phyloP scores from a whole-genome alignment of 352 stramenopile genomes.

The Peronosclerospora sorghi region DNA sequence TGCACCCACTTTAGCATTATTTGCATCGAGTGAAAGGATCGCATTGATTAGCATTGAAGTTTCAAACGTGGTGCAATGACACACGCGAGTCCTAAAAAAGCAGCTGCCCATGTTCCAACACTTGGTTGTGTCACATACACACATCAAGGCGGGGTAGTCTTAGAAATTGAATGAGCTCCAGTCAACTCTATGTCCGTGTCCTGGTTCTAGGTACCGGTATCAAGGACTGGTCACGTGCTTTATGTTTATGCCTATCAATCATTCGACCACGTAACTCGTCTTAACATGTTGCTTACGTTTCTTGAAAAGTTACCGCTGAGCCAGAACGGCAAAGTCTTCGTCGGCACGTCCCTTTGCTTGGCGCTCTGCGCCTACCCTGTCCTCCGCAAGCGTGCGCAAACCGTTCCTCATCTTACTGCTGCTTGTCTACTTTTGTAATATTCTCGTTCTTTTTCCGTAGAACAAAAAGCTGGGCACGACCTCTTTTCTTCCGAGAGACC shows the following conservation, averaged over 20 bases:
- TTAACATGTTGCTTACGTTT: slow-evolving; percentile 41
- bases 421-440: not conserved
- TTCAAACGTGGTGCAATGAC: too few relatives aligned
- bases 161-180: too few relatives aligned
- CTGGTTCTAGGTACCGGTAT: too few relatives aligned
- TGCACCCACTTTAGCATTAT: too few relatives aligned
- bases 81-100: slow-evolving; percentile 9
- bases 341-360: slow-evolving; percentile 56
- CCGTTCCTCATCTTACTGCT: slow-evolving; percentile 2
- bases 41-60: too few relatives aligned
- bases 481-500: slow-evolving; percentile 79
- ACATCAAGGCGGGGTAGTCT: too few relatives aligned
- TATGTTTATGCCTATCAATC: too few relatives aligned
- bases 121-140: too few relatives aligned
- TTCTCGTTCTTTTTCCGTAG: slow-evolving; percentile 15
- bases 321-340: slow-evolving; percentile 60
- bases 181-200: too few relatives aligned
- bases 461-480: slow-evolving; percentile 73
- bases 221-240: too few relatives aligned
- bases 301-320: slow-evolving; percentile 59
- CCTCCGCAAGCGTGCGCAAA: slow-evolving; percentile 46
- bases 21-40: too few relatives aligned
- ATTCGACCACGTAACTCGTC: not conserved
- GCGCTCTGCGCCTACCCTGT: slow-evolving; percentile 58
- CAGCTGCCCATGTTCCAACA: too few relatives aligned